phyloP scores from a whole-genome alignment of 371 early-diverging fungal species.

The Chytridiales sp. region DNA sequence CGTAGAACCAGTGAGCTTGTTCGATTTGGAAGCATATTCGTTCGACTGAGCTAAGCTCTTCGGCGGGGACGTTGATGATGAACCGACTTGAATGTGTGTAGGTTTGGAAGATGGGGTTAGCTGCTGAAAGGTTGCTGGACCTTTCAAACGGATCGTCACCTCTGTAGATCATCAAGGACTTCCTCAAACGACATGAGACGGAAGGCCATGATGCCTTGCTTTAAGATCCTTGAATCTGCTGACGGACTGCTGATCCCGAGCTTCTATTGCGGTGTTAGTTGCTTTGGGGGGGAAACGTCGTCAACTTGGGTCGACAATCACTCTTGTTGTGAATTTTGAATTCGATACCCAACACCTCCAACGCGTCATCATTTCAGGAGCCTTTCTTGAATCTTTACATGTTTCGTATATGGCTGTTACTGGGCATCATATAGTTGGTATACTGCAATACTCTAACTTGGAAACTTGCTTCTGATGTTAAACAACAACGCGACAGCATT shows the following conservation, averaged over 20 bases:
- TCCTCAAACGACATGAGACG: constrained; percentile 70
- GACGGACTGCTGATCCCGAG: background rate
- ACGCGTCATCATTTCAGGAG: background rate
- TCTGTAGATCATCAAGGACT: constrained; percentile 81
- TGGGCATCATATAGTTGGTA: no score
- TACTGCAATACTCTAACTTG: no score
- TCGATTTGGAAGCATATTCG: constrained; percentile 99
- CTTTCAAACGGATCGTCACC: constrained; percentile 55
- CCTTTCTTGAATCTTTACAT: no score
- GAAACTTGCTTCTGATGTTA: no score
- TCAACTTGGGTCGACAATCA: background rate
- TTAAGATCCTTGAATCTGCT: background rate
- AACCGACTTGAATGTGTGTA: constrained; percentile 72
- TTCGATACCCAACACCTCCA: background rate
- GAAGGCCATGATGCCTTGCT: constrained; percentile 51
- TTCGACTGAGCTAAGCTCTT: constrained; percentile 85
- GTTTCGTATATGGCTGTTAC: no score
- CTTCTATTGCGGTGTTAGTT: background rate
- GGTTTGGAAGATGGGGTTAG: background rate
- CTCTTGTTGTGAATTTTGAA: background rate
- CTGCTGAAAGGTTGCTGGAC: constrained; percentile 3
- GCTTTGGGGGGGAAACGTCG: background rate
- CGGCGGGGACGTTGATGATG: constrained; percentile 94
- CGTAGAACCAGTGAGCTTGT: constrained; percentile 99
- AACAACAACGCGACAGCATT: no score